phyloP scores from a whole-genome alignment of 768 basidiomycete genomes.

The Mrakia hoshinonis region DNA sequence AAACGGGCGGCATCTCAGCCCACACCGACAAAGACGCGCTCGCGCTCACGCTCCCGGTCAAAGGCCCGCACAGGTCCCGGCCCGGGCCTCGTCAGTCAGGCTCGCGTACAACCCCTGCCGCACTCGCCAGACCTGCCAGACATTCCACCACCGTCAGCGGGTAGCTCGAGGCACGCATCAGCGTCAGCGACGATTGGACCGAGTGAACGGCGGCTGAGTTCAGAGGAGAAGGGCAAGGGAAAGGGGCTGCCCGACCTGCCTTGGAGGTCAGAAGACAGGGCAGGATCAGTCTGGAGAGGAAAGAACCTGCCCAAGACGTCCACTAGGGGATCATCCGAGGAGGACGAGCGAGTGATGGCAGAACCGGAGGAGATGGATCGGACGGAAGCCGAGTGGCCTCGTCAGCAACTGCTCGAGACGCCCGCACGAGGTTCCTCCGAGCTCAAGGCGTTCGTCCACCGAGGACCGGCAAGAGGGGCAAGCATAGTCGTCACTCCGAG shows the following conservation, averaged over 20 bases:
- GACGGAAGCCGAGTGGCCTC: neutral
- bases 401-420: neutral
- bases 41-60: too few species aligned
- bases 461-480: constrained; percentile 9
- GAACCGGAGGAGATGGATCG: neutral
- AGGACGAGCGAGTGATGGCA: neutral
- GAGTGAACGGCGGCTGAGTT: neutral
- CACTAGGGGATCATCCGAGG: neutral
- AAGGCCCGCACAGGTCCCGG: too few species aligned
- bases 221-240: constrained; percentile 17
- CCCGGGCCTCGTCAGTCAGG: too few species aligned
- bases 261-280: neutral
- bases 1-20: too few species aligned
- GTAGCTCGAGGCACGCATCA: neutral
- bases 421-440: neutral
- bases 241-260: neutral
- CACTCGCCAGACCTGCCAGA: neutral
- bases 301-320: neutral
- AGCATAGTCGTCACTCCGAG: constrained; percentile 19
- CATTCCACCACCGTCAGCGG: neutral
- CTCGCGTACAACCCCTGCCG: neutral
- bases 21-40: too few species aligned
- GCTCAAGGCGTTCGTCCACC: constrained; percentile 9
- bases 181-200: neutral
- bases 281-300: neutral